Conservation (phyloP, 75 land plant species). For the Isoetes taiwanensis region DNA sequence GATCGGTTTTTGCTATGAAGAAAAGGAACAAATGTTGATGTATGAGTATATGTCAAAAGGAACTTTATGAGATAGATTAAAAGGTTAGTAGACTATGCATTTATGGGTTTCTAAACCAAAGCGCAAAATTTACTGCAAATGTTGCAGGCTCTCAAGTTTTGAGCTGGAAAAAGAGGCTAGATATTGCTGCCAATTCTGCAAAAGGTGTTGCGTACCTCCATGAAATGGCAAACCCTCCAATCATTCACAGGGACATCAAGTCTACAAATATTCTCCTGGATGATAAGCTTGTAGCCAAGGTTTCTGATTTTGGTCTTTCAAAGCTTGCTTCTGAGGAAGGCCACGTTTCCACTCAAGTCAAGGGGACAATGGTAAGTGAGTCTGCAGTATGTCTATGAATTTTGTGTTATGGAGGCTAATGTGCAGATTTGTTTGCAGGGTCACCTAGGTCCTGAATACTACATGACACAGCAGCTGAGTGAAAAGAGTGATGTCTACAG, state of each 20-base stretch:
- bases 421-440: too few species aligned
- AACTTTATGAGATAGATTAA: not conserved
- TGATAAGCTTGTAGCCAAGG: conserved; percentile 60
- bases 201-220: conserved; percentile 70
- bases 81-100: too few species aligned
- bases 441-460: conserved; percentile 93
- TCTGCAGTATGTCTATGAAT: not conserved
- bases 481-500: conserved; percentile 90
- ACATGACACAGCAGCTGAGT: conserved; percentile 62
- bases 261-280: conserved; percentile 66
- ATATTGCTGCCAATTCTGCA: conserved; percentile 55
- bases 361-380: conserved; percentile 68
- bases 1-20: conserved; percentile 37
- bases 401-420: too few species aligned
- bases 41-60: conserved; percentile 42
- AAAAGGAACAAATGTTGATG: conserved; percentile 16
- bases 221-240: conserved; percentile 71
- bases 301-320: conserved; percentile 82
- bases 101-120: too few species aligned
- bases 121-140: too few species aligned
- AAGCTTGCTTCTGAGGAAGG: conserved; percentile 42
- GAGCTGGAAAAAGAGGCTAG: conserved; percentile 57
- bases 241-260: conserved; percentile 81
- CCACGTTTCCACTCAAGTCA: conserved; percentile 57
- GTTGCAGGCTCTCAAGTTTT: too few species aligned